Conservation (phyloP, 768 basidiomycete species). For the Lanmaoa pseudosensibilis region DNA sequence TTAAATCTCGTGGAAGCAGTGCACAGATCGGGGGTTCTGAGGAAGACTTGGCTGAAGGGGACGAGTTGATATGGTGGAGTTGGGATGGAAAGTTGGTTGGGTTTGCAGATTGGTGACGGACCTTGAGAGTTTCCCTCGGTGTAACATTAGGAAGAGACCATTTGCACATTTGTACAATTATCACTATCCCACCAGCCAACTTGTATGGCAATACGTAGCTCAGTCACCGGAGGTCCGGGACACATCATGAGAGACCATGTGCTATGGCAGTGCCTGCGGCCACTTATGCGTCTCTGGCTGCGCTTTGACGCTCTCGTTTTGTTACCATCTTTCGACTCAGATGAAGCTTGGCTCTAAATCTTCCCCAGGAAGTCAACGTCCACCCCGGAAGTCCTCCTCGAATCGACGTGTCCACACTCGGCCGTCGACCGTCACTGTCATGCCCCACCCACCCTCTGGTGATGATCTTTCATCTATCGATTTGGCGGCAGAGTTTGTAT, state of each 20-base stretch:
- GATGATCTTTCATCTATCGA: not conserved
- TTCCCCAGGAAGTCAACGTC: not conserved
- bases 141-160: not conserved
- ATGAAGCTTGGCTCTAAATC: not conserved
- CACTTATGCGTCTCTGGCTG: not conserved
- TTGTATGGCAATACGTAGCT: no score
- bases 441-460: not conserved
- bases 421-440: not conserved
- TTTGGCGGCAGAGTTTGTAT: not conserved
- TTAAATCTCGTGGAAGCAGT: conserved; percentile 26
- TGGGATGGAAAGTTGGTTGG: conserved; percentile 51
- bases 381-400: not conserved
- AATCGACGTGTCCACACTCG: not conserved
- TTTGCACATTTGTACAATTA: not conserved
- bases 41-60: conserved; percentile 35
- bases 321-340: not conserved
- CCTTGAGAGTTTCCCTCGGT: not conserved
- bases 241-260: no score
- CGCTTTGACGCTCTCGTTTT: not conserved
- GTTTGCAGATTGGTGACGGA: conserved; percentile 46
- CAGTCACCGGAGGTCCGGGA: no score
- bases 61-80: conserved; percentile 53
- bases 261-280: no score
- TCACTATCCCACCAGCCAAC: not conserved
- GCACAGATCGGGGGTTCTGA: conserved; percentile 3